Evolutionary conservation across 75 land plant genomes (phyloP).

Genomic region (Larix kaempferi): DNA sequence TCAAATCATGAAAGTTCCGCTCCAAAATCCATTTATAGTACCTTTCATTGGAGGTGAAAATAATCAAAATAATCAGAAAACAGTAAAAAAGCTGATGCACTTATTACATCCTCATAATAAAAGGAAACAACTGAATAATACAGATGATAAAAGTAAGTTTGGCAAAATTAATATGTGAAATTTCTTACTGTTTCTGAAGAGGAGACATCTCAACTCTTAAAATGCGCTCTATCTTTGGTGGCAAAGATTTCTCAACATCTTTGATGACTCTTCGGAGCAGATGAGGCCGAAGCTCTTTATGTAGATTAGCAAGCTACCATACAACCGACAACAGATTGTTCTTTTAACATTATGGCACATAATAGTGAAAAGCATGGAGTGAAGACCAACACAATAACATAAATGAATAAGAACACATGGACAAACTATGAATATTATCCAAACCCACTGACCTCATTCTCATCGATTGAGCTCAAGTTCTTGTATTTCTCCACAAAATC

Average conservation of each 20-base stretch:
- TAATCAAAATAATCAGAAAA: slow-evolving; percentile 1
- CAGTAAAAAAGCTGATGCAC: not conserved
- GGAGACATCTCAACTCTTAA: slow-evolving; percentile 99
- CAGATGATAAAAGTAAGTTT: not conserved
- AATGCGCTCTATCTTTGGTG: slow-evolving; percentile 98
- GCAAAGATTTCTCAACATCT: slow-evolving; percentile 99
- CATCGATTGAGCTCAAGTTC: slow-evolving; percentile 90
- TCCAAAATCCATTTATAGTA: slow-evolving; percentile 99
- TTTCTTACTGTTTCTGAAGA: slow-evolving; percentile 91
- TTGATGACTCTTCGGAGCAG: slow-evolving; percentile 95
- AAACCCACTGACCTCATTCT: slow-evolving; percentile 62
- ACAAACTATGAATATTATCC: not conserved
- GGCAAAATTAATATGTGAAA: not conserved
- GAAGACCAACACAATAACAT: not conserved
- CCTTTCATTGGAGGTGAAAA: slow-evolving; percentile 29
- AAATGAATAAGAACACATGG: not conserved
- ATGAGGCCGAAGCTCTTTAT: slow-evolving; percentile 94
- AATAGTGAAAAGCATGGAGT: not conserved
- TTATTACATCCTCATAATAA: not conserved
- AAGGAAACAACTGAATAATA: not conserved
- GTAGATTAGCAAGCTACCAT: slow-evolving; percentile 90
- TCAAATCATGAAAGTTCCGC: slow-evolving; percentile 94
- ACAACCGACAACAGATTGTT: not conserved
- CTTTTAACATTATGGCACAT: not conserved
- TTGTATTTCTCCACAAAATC: slow-evolving; percentile 95